Conservation (phyloP, 2,329 filamentous ascomycete species). For the Ophiostoma quercus region DNA sequence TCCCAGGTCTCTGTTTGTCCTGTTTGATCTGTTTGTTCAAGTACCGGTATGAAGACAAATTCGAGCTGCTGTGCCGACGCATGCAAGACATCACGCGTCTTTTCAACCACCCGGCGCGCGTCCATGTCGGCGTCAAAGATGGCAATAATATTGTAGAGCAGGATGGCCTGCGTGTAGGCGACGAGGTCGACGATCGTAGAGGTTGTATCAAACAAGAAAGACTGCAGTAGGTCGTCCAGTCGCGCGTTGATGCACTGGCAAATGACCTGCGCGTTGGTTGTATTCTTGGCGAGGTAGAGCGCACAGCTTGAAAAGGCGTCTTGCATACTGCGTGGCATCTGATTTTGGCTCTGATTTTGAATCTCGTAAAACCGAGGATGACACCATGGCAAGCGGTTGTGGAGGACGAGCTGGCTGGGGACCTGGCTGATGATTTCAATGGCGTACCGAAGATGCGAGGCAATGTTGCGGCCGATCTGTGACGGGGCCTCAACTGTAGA, state of each 20-base stretch:
- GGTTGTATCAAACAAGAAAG: neutral
- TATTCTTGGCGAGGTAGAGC: conserved; percentile 47
- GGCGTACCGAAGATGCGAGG: conserved; percentile 38
- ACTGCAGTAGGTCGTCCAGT: neutral
- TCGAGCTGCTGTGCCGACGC: neutral
- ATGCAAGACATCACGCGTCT: neutral
- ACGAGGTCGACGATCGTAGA: conserved; percentile 31
- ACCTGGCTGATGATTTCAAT: conserved; percentile 50
- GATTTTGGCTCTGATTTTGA: conserved; percentile 37
- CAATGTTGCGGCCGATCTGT: conserved; percentile 18
- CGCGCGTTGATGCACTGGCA: conserved; percentile 32
- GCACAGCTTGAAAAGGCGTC: conserved; percentile 51
- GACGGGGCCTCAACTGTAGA: neutral
- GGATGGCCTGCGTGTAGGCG: conserved; percentile 40
- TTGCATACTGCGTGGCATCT: conserved; percentile 49
- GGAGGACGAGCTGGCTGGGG: conserved; percentile 43
- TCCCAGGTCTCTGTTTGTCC: conserved; percentile 40
- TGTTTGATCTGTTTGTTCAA: too few relatives aligned
- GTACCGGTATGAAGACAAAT: neutral
- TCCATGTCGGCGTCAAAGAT: conserved; percentile 42
- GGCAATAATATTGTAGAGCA: conserved; percentile 44
- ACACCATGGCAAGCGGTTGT: conserved; percentile 49
- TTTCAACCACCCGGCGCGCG: conserved; percentile 32
- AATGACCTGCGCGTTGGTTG: conserved; percentile 45
- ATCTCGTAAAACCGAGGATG: conserved; percentile 41